These are phyloP conservation scores for Triangularia setosa DNA, from an alignment of 2,329 filamentous ascomycete genomes.

Conservation along the genomic window DNA sequence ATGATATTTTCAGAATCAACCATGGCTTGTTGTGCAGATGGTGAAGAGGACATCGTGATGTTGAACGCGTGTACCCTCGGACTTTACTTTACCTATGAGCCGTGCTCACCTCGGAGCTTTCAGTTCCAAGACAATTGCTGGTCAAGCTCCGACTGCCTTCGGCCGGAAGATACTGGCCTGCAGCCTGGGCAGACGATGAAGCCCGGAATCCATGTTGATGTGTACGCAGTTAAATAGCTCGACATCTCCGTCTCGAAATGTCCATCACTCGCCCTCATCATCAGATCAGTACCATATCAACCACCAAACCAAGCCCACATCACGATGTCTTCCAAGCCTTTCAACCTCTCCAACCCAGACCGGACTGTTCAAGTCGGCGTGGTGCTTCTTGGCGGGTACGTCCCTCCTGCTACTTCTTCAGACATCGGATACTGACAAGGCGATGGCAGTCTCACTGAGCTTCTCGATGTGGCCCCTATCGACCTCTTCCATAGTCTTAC, in stretches of 20 bases:
- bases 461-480: constrained; percentile 35
- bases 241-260: neutral
- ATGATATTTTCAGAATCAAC: neutral
- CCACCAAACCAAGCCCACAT: neutral
- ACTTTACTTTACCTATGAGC: neutral
- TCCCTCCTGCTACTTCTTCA: neutral
- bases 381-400: constrained; percentile 30
- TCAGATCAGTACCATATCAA: neutral
- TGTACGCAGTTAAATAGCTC: neutral
- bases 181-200: too few species aligned
- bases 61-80: neutral
- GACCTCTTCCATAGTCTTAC: constrained; percentile 27
- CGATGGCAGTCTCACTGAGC: constrained; percentile 29
- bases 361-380: constrained; percentile 30
- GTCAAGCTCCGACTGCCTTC: neutral
- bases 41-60: neutral
- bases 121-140: neutral
- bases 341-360: constrained; percentile 27
- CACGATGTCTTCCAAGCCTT: neutral
- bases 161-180: neutral
- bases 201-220: neutral
- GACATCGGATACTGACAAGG: neutral
- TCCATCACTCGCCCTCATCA: neutral
- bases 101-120: neutral
- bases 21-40: neutral